Base-by-base conservation (phyloP, 2,329 filamentous ascomycete species). In the Aspergillus spinulosporus region DNA sequence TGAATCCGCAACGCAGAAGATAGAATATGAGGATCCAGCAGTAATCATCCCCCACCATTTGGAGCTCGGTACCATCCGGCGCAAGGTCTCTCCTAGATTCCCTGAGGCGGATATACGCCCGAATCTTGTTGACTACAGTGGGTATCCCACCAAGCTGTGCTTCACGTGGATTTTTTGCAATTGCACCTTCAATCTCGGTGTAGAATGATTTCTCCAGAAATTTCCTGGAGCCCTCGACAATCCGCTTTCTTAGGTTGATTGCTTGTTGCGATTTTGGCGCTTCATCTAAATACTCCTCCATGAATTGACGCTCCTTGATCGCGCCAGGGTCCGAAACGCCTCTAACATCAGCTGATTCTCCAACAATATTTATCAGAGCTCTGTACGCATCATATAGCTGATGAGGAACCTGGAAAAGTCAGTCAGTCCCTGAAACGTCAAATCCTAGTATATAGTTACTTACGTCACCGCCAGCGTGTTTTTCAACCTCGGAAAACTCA, bases 11-110 rank as follows among this genome's bases (percentile, higher is more conserved):
- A 45, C 94, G 86, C 26, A 99, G 78, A 40, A 97, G 83, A 74
- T 91, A 97, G 77, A 95, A 99, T 44, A 99, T 86, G 49, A 97
- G 82, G 43, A 92, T 92, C 94, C 94, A 99, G 61, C 92, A 88
- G 67, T 89, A 94, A 70, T 96, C 92, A 50, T 89, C 86, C 42
- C 86, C 85, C 47, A 92, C 82, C 71, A 87, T 85, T 72, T 96
- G 90, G 46, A 97, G 80, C 62, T 93, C 86, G 3, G 87, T 84
- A 59, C 88, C 90, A 68, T 96, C 90, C 2, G 88, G 86, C 1
- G 89, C 89, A 43, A 97, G 82, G 68, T 96, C 91, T 74, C 92
- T 96, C 57, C 91, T 85, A 1, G 84, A 82, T 42, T 87, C 84
- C 59, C 90, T 86, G 56, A 97, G 82, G 48, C 92, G 86, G 64